A percentile compares a stretch with the other conserved stretches of the same genome.
Evolutionary conservation across 495 filamentous ascomycete genomes (phyloP).

Genomic region (Aspergillus homomorphus): DNA sequence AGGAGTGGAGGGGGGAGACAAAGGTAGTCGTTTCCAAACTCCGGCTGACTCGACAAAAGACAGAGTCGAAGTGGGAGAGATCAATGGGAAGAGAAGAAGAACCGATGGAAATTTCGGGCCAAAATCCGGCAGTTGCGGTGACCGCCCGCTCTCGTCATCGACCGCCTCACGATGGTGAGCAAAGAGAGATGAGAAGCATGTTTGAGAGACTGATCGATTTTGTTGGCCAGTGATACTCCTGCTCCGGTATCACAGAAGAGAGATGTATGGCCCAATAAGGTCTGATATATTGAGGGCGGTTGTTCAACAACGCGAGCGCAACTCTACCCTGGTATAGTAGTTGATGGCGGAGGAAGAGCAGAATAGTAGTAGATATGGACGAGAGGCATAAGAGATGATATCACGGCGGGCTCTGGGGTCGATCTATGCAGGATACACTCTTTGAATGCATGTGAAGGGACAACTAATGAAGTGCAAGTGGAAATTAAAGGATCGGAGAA

Average conservation of each 20-base stretch:
- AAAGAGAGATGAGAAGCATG: background rate
- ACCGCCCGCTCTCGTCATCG: slow-evolving; percentile 22
- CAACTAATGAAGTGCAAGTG: too few species aligned
- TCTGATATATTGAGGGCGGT: too few species aligned
- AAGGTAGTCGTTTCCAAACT: slow-evolving; percentile 12
- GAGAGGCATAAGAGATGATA: background rate
- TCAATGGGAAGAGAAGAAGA: background rate
- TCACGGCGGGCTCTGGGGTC: background rate
- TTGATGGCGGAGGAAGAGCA: background rate
- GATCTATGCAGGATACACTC: background rate
- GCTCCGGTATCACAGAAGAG: too few species aligned
- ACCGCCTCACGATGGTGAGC: background rate
- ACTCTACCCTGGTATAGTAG: background rate
- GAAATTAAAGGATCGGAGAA: background rate
- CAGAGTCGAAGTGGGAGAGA: background rate
- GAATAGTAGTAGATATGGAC: too few species aligned
- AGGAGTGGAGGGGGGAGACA: slow-evolving; percentile 1
- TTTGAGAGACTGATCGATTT: background rate
- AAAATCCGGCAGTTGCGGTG: slow-evolving; percentile 10
- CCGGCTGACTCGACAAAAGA: slow-evolving; percentile 8
- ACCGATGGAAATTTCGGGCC: slow-evolving; percentile 18
- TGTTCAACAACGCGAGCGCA: too few species aligned
- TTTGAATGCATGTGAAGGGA: background rate
- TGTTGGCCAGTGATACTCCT: background rate
- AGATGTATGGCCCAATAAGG: too few species aligned